Evolutionary conservation across 257 asterid species (phyloP).

Genomic region (Coffea canephora): DNA sequence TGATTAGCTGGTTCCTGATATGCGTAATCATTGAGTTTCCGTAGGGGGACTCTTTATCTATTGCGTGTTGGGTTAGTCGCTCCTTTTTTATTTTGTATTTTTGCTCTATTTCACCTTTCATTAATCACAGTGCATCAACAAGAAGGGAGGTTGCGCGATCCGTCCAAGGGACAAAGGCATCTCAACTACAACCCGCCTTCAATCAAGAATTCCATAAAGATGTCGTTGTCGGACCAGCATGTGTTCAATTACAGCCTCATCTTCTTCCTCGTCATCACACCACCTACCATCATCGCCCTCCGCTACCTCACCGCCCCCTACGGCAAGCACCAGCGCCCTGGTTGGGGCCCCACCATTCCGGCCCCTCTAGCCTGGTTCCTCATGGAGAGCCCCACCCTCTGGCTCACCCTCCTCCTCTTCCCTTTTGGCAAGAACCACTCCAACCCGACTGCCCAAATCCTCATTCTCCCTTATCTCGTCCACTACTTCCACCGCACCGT

Average conservation of each 20-base stretch:
- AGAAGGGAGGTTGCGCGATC: too few relatives aligned
- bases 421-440: constrained; percentile 49
- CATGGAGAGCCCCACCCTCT: constrained; percentile 70
- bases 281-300: constrained; percentile 51
- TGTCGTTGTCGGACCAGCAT: constrained; percentile 26
- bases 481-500: constrained; percentile 67
- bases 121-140: too few relatives aligned
- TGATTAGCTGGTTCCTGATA: too few relatives aligned
- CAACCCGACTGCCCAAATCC: constrained; percentile 37
- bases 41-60: too few relatives aligned
- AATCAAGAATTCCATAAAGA: too few relatives aligned
- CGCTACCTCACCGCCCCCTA: constrained; percentile 63
- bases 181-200: too few relatives aligned
- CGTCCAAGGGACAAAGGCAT: too few relatives aligned
- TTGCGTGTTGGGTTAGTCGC: not conserved
- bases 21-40: too few relatives aligned
- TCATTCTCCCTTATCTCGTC: constrained; percentile 51
- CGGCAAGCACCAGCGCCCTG: constrained; percentile 64
- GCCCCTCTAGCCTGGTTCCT: constrained; percentile 63
- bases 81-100: too few relatives aligned
- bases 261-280: constrained; percentile 37
- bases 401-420: constrained; percentile 61
- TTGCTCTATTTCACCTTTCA: too few relatives aligned
- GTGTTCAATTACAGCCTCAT: constrained; percentile 35
- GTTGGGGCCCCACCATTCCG: constrained; percentile 65